Evolutionary conservation across 805 yeast genomes (phyloP).

Genomic region (Nakazawaea pomicola): DNA sequence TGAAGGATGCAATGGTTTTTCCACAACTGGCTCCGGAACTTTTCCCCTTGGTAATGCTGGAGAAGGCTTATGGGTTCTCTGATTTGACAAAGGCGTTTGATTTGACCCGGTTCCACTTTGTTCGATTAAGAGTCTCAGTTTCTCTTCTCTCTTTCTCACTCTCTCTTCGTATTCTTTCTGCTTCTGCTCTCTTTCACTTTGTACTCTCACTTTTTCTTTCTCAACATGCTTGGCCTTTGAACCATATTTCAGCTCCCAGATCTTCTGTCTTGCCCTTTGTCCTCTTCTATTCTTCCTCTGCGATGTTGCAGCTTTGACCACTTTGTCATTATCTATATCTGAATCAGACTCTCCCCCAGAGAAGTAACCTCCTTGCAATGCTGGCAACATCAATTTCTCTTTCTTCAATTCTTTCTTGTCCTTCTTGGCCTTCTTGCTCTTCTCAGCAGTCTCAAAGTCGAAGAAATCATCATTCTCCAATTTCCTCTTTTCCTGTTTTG

Average conservation of each 20-base stretch:
- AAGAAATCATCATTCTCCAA: constrained; percentile 37
- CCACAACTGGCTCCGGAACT: constrained; percentile 12
- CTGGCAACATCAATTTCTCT: constrained; percentile 48
- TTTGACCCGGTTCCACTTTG: constrained; percentile 28
- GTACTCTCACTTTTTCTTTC: constrained; percentile 51
- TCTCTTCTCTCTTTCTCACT: constrained; percentile 59
- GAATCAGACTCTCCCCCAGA: constrained; percentile 73
- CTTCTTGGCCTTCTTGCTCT: constrained; percentile 19
- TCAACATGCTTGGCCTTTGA: constrained; percentile 75
- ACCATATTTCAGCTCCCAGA: constrained; percentile 94
- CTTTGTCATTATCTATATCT: constrained; percentile 39
- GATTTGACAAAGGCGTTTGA: constrained; percentile 10
- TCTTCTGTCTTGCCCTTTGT: constrained; percentile 93
- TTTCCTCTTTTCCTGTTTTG: constrained; percentile 10
- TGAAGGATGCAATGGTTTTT: constrained; percentile 77
- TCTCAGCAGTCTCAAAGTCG: constrained; percentile 20
- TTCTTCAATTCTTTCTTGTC: constrained; percentile 26
- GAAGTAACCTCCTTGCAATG: constrained; percentile 70
- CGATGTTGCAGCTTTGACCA: constrained; percentile 47
- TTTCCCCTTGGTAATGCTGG: constrained; percentile 14
- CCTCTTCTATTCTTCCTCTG: constrained; percentile 88
- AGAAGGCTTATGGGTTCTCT: constrained; percentile 7
- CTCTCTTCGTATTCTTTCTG: constrained; percentile 70
- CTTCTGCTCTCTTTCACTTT: constrained; percentile 52
- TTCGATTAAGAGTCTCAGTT: constrained; percentile 26